Evolutionary conservation across 768 basidiomycete genomes (phyloP), one percentile per base, ranked within the genome.

Genomic region (Phylloporus sp.): DNA sequence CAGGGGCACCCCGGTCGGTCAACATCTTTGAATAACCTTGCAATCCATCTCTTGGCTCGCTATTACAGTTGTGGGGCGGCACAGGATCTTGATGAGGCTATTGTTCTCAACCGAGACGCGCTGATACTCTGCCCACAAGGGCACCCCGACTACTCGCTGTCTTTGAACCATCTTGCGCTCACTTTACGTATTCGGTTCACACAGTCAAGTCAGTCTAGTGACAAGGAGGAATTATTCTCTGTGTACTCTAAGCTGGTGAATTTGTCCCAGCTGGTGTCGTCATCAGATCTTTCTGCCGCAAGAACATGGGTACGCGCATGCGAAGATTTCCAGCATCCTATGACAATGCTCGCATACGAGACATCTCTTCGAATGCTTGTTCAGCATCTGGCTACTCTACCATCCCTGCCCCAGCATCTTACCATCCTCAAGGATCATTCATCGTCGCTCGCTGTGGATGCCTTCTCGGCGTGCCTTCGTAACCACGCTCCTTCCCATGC

Each of bases 401-500:
- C 24, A 32, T 24, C 15, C 14, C n/a, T 42, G 4, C 23, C 27
- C 15, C 32, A 8, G 7, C 53, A 37, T 34, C 29, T 40, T 41
- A n/a, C 31, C 17, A 11, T 35, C 23, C 35, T 31, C 22, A 43
- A 27, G 18, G 4, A 23, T 17, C 29, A 18, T 17, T 21, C 24
- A 24, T 33, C 38, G 9, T 42, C 54, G 1, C 48, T 54, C 10
- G 47, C 34, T 6, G 37, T 39, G 11, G 53, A 55, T 27, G 53
- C 53, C 13, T 50, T 45, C 18, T 48, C 53, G 2, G 38, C 38
- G 11, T 55, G 44, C 35, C 58, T 60, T 21, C 49, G 34, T 5
- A 18, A 31, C 3, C 36, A 38, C 11, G 17, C 49, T 33, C 40
- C 45, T 24, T 44, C 54, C 9, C 41, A 20, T 13, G 60, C 55